Evolutionary conservation across 257 asterid genomes (phyloP), one percentile per base, ranked within the genome.

Genomic region (Eustoma russellianum): DNA sequence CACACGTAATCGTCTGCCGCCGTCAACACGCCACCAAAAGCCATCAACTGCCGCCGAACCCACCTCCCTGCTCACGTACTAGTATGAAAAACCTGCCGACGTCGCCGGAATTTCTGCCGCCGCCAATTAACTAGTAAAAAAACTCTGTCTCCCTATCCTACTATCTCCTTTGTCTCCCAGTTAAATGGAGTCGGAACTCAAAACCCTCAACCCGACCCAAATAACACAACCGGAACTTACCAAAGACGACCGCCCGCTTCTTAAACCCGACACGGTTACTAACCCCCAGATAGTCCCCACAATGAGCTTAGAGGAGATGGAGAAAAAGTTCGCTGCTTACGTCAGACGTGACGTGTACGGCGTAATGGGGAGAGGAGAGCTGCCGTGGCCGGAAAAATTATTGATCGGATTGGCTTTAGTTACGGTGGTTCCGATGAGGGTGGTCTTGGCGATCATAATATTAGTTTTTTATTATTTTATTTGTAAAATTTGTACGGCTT

Each of bases 311-410:
- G 95, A 78, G 11, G 94, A 85, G 65, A 60, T 85, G 62, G 88
- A 89, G 76, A 74, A 66, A 55, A 81, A 77, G 66, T 89, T 61
- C 67, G 93, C 86, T 0, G 81, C 95, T 0, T 85, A 49, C 45
- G 94, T 79, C 3, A 71, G 97, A 59, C 64, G 61, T 53, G 97
- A 89, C 34, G 74, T 71, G 51, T 89, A 83, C 66, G 97, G 97
- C n/a, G 33, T 69, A 16, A 75, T 79, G 94, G 97, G 97, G 15
- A 64, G 76, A 24, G 95, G 80, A 17, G 76, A 66, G 46, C 53
- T 85, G 61, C 81, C 92, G 0, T 76, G 77, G 82, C 30, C 63
- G 17, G 93, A 83, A 67, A 81, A 74, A 62, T 24, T 83, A 10
- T 50, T 83, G 30, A 76, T 89, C 14, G 87, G 74, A 5, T 41